Base-by-base conservation (phyloP, 495 filamentous ascomycete species). In the Talaromyces ruber region DNA sequence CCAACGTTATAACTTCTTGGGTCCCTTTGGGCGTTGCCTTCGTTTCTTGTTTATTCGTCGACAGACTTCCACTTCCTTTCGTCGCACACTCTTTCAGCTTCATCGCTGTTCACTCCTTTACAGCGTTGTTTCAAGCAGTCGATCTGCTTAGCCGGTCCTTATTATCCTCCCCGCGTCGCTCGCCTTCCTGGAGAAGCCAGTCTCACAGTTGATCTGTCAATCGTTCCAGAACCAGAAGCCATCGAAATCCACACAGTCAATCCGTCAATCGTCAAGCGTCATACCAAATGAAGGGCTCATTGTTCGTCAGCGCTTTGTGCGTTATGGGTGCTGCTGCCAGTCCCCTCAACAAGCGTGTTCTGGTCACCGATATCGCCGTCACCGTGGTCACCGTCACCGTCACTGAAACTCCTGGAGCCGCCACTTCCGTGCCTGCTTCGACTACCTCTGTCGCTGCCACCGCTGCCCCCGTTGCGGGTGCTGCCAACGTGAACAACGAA, bases 281-380 rank as follows among this genome's bases (percentile, higher is more conserved):
- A 61, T 32, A 50, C 75, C 84, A 81, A 37, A 94, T 95, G 91
- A 89, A 84, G 72, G 84, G 80, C 60, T 86, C 88, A 32, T 68
- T 84, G 60, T 58, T 89, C 59, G 63, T 90, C 66, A 79, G 84
- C 67, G 80, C 74, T 88, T 68, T 79, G 83, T 71, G 88, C 54
- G 61, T 85, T 56, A 74, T 83, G 63, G 76, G 88, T 72, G 83
- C 80, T 57, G 66, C 84, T 64, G 86, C 83, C 62, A 77, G 71
- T 57, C 88, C 88, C 21, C 51, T 71, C 62, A 76, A 83, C 61
- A 79, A 82, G 72, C 82, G 84, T 60, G 78, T 76, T 65, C 68
- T 81, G 82, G 65, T 60, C 39, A 60, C 59, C 16, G 59, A 60
- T 32, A 84, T 79, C 56, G 75, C 83, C 28, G 76, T 80, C 71